phyloP scores from a whole-genome alignment of 1,284 basidiomycete species.

The Apiotrichum sp. region DNA sequence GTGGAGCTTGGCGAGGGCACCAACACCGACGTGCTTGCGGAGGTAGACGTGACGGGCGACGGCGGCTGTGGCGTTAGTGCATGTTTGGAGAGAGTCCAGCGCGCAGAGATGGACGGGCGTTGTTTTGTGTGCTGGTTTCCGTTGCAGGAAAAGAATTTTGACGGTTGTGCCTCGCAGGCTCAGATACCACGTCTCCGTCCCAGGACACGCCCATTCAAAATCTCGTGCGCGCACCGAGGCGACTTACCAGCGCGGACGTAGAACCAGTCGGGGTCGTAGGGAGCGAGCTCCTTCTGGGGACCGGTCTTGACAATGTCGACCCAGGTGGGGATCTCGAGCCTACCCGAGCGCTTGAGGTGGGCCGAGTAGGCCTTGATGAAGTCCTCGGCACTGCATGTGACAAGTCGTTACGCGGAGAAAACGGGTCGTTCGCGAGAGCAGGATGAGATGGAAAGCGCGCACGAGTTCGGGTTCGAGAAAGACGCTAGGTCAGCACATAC shows the following conservation, averaged over 20 bases:
- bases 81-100: too few relatives aligned
- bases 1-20: conserved; percentile 93
- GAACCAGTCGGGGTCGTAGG: conserved; percentile 99
- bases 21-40: conserved; percentile 93
- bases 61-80: conserved; percentile 58
- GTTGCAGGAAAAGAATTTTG: too few relatives aligned
- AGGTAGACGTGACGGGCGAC: conserved; percentile 99
- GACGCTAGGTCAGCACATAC: conserved; percentile 8
- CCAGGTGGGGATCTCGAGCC: conserved; percentile 96
- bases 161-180: too few relatives aligned
- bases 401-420: background rate
- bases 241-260: conserved; percentile 90
- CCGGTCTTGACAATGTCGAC: conserved; percentile 99
- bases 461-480: background rate
- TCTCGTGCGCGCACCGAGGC: too few relatives aligned
- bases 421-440: background rate
- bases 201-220: too few relatives aligned
- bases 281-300: conserved; percentile 94
- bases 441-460: background rate
- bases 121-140: too few relatives aligned
- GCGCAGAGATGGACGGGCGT: too few relatives aligned
- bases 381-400: conserved; percentile 49
- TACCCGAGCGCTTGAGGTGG: conserved; percentile 65
- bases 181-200: too few relatives aligned
- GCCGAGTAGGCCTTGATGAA: conserved; percentile 79